A percentile compares a stretch with the other conserved stretches of the same genome.
These are phyloP conservation scores for Cladophialophora carrionii DNA, from an alignment of 2,329 filamentous ascomycete genomes.

Conservation along the genomic window DNA sequence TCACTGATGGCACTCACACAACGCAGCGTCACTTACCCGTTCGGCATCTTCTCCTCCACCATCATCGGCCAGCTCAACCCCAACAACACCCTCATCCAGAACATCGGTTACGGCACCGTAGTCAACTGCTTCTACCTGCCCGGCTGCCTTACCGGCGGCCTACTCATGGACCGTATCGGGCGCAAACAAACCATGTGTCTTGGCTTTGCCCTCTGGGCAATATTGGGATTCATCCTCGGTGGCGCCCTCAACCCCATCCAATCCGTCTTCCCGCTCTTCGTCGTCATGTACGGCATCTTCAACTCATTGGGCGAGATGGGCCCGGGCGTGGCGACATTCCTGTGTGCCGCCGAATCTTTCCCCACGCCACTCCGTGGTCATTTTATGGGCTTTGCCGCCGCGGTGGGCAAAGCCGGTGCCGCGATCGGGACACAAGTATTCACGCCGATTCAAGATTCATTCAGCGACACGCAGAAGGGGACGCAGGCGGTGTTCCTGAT, in stretches of 20 bases:
- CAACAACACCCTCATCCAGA: constrained; percentile 46
- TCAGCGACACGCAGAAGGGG: constrained; percentile 49
- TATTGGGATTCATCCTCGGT: constrained; percentile 53
- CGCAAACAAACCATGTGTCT: constrained; percentile 57
- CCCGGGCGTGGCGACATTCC: constrained; percentile 50
- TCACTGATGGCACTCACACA: background rate
- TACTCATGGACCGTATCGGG: constrained; percentile 55
- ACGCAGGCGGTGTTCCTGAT: constrained; percentile 58
- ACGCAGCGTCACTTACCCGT: constrained; percentile 43
- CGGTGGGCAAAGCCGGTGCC: constrained; percentile 56
- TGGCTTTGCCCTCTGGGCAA: constrained; percentile 52
- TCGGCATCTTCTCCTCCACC: constrained; percentile 59
- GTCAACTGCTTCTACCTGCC: constrained; percentile 59
- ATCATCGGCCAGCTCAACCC: constrained; percentile 53
- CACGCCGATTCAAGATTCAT: constrained; percentile 55
- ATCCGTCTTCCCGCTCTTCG: constrained; percentile 54
- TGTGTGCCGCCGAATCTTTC: constrained; percentile 53
- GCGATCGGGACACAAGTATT: constrained; percentile 58
- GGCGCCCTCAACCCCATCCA: constrained; percentile 53
- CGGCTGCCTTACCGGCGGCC: constrained; percentile 54
- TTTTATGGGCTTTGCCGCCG: constrained; percentile 54
- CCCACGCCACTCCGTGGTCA: constrained; percentile 56
- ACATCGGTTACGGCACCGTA: constrained; percentile 53
- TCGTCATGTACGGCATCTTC: constrained; percentile 58
- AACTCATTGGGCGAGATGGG: constrained; percentile 56